Conservation (phyloP, 345 rosid genomes). For the Limnanthes douglasii region DNA sequence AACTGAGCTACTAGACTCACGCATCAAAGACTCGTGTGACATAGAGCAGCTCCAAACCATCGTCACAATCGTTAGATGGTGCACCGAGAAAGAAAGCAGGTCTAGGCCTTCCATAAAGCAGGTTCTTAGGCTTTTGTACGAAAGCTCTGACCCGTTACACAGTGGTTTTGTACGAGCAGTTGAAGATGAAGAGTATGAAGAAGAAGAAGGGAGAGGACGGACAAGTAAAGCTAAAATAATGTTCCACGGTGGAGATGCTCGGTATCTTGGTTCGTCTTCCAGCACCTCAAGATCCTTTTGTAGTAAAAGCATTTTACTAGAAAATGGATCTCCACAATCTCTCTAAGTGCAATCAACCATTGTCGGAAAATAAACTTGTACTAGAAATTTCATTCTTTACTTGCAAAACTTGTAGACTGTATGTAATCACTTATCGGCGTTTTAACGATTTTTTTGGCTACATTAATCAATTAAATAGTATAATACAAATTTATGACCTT, state of each 20-base stretch:
- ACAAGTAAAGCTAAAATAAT: conserved; percentile 28
- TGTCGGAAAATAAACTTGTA: too few species aligned
- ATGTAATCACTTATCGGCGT: too few species aligned
- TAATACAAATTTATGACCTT: too few species aligned
- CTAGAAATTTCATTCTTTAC: too few species aligned
- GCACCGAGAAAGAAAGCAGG: conserved; percentile 73
- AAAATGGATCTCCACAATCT: conserved; percentile 73
- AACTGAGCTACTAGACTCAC: conserved; percentile 49
- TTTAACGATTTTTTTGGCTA: too few species aligned
- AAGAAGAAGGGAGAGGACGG: conserved; percentile 49
- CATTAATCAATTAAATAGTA: too few species aligned
- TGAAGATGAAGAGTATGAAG: conserved; percentile 50
- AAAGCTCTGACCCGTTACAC: conserved; percentile 73
- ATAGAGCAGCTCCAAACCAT: conserved; percentile 61
- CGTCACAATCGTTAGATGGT: conserved; percentile 59
- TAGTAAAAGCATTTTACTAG: conserved; percentile 75
- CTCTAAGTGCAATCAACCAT: conserved; percentile 19
- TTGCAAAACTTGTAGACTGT: too few species aligned
- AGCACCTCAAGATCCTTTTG: conserved; percentile 89
- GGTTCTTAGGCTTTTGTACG: conserved; percentile 60
- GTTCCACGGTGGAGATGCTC: conserved; percentile 48
- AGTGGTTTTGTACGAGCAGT: conserved; percentile 48
- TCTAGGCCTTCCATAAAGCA: conserved; percentile 88
- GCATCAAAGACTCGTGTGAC: conserved; percentile 43
- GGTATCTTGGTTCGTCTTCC: conserved; percentile 70